A percentile compares a stretch with the other conserved stretches of the same genome.
Conservation (phyloP, 768 basidiomycete genomes). For the Boletus reticulatus region DNA sequence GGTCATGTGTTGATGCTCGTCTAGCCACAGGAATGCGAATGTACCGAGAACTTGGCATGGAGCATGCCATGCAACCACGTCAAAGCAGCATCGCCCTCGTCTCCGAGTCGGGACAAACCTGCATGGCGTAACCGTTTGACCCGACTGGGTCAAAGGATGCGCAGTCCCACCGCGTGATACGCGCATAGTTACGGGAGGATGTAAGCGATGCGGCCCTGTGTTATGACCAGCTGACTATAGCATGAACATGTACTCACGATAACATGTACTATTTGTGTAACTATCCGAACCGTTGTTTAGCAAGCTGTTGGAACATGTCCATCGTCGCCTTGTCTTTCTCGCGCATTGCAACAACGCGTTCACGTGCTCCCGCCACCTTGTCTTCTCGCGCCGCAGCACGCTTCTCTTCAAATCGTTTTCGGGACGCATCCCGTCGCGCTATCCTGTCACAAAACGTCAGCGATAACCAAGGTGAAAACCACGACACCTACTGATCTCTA, state of each 20-base stretch:
- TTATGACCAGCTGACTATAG: not conserved
- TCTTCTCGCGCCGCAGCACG: conserved; percentile 42
- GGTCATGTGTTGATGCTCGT: not conserved
- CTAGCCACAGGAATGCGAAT: conserved; percentile 29
- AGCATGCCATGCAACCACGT: not conserved
- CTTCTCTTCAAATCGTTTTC: conserved; percentile 58
- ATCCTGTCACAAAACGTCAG: conserved; percentile 46
- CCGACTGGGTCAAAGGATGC: not conserved
- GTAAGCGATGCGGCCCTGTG: not conserved
- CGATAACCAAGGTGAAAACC: not conserved
- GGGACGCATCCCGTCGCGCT: conserved; percentile 71
- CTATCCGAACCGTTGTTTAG: conserved; percentile 84
- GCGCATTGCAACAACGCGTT: conserved; percentile 59
- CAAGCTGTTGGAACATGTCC: conserved; percentile 94
- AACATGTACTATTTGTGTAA: conserved; percentile 2
- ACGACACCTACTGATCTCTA: conserved; percentile 58
- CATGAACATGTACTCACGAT: conserved; percentile 14
- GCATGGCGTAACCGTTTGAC: not conserved
- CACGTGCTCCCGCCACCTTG: conserved; percentile 48
- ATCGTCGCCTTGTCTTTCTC: conserved; percentile 91
- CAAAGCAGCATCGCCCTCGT: not conserved
- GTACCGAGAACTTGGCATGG: conserved; percentile 42
- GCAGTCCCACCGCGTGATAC: not conserved
- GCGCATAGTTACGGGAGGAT: not conserved
- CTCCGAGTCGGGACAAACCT: not conserved